A percentile compares a stretch with the other conserved stretches of the same genome.
Evolutionary conservation across 192 early-diverging fungal genomes (phyloP).

Genomic region (Gaertneriomyces semiglobifer): DNA sequence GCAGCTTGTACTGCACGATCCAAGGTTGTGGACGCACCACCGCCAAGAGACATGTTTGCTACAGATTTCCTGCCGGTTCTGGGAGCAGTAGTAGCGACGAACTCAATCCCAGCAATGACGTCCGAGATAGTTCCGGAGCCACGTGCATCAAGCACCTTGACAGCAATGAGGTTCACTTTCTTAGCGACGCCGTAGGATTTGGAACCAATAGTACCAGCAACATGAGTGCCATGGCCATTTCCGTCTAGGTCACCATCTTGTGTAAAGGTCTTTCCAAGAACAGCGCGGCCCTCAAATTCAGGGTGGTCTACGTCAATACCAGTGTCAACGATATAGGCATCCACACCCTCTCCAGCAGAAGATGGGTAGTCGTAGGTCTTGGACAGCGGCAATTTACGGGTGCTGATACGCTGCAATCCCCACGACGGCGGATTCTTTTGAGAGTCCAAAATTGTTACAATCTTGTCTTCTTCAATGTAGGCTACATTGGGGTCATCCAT

Average conservation of each 20-base stretch:
- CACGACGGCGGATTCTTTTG: slow-evolving; percentile 12
- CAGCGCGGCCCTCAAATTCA: slow-evolving; percentile 84
- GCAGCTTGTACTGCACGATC: slow-evolving; percentile 45
- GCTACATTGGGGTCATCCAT: slow-evolving; percentile 32
- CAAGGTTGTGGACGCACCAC: slow-evolving; percentile 64
- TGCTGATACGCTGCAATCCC: slow-evolving; percentile 33
- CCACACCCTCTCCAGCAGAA: slow-evolving; percentile 53
- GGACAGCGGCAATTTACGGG: slow-evolving; percentile 30
- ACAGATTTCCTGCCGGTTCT: slow-evolving; percentile 20
- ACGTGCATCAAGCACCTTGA: slow-evolving; percentile 56
- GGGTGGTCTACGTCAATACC: slow-evolving; percentile 74
- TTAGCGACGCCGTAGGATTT: slow-evolving; percentile 65
- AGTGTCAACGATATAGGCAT: slow-evolving; percentile 67
- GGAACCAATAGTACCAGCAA: slow-evolving; percentile 45
- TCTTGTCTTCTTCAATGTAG: slow-evolving; percentile 39
- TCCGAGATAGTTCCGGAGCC: slow-evolving; percentile 51
- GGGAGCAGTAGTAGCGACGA: slow-evolving; percentile 25
- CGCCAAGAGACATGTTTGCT: slow-evolving; percentile 69
- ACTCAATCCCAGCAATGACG: slow-evolving; percentile 55
- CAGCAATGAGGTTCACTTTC: slow-evolving; percentile 49
- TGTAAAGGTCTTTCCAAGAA: slow-evolving; percentile 36
- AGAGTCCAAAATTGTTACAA: slow-evolving; percentile 32
- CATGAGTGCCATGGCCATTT: slow-evolving; percentile 46
- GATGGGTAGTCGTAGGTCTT: slow-evolving; percentile 50
- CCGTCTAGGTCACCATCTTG: slow-evolving; percentile 35